These are phyloP conservation scores for Sphagnum fallax DNA, from an alignment of 228 moss, liverwort and hornwort genomes.

Conservation along the genomic window DNA sequence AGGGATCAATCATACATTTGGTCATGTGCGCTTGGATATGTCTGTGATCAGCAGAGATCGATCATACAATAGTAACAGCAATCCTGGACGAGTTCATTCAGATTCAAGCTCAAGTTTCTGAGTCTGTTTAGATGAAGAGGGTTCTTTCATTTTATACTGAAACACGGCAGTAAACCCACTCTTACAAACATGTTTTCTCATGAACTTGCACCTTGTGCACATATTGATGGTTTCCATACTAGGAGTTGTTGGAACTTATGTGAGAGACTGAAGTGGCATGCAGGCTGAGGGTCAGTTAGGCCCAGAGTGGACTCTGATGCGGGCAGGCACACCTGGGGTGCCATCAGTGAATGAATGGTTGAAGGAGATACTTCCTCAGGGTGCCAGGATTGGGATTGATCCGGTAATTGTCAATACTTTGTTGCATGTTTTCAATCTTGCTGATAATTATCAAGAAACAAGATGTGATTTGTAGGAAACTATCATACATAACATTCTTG, in stretches of 20 bases:
- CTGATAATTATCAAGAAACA: background rate
- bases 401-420: slow-evolving; percentile 37
- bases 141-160: too few species aligned
- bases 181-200: too few species aligned
- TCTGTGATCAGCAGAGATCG: too few species aligned
- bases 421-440: slow-evolving; percentile 6
- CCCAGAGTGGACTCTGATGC: slow-evolving; percentile 90
- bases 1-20: too few species aligned
- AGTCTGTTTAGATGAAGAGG: too few species aligned
- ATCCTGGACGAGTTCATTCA: too few species aligned
- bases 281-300: slow-evolving; percentile 93
- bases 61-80: too few species aligned
- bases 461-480: too few species aligned
- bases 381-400: slow-evolving; percentile 86
- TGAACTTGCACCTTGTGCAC: background rate
- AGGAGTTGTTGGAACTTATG: background rate
- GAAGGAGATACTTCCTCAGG: slow-evolving; percentile 71
- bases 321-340: slow-evolving; percentile 75
- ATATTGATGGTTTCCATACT: background rate
- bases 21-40: too few species aligned
- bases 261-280: slow-evolving; percentile 4
- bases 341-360: slow-evolving; percentile 86
- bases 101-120: too few species aligned
- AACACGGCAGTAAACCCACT: too few species aligned
- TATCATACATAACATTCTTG: too few species aligned